Percentiles rank a stretch among this genome's conserved stretches.
phyloP scores from a whole-genome alignment of 2,329 filamentous ascomycete species.

The Cladosporium sp. region DNA sequence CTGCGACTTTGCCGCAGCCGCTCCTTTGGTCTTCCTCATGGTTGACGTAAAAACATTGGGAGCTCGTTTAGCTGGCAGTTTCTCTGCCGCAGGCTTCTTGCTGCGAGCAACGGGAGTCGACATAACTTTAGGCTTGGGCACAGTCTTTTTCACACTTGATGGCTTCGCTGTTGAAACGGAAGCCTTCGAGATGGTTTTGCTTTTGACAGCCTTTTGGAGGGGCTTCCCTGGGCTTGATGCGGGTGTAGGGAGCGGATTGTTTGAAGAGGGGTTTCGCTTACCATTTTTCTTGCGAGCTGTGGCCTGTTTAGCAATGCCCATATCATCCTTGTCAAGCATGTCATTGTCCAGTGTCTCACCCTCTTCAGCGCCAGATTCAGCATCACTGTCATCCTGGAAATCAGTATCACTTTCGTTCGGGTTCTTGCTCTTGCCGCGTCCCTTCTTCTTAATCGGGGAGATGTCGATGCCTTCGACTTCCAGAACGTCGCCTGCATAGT shows the following conservation, averaged over 20 bases:
- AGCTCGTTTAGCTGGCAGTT: slow-evolving; percentile 4
- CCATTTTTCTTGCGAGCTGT: slow-evolving; percentile 24
- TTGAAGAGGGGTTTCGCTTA: slow-evolving; percentile 19
- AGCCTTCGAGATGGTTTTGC: background rate
- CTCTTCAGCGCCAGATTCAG: slow-evolving; percentile 28
- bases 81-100: background rate
- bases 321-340: slow-evolving; percentile 15
- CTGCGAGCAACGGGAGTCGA: background rate
- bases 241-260: slow-evolving; percentile 8
- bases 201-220: background rate
- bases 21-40: slow-evolving; percentile 19
- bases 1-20: slow-evolving; percentile 2
- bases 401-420: slow-evolving; percentile 46
- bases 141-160: background rate
- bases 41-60: slow-evolving; percentile 15
- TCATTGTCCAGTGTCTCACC: slow-evolving; percentile 21
- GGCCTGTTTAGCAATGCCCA: slow-evolving; percentile 25
- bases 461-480: slow-evolving; percentile 22
- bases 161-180: background rate
- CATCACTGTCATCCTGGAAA: slow-evolving; percentile 42
- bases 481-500: slow-evolving; percentile 40
- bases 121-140: background rate
- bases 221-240: background rate
- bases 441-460: slow-evolving; percentile 30
- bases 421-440: slow-evolving; percentile 25